Conservation (phyloP, 192 early-diverging fungal genomes). For the Coemansia sp. region DNA sequence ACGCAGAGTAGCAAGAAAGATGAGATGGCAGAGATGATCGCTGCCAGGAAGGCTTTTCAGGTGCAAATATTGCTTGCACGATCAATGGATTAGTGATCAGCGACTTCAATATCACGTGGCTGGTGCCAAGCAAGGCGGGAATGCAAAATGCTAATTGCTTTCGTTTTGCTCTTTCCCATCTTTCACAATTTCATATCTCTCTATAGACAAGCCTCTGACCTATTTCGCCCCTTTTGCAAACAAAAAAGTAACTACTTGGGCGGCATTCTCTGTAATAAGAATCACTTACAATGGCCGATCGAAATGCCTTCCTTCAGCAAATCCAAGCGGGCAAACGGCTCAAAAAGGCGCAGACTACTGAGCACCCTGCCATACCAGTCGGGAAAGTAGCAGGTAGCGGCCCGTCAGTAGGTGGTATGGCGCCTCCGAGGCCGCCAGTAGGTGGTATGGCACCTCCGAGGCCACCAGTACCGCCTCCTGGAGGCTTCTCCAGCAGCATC, state of each 20-base stretch:
- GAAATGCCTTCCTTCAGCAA: slow-evolving; percentile 66
- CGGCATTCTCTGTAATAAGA: not conserved
- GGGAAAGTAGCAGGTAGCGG: slow-evolving; percentile 30
- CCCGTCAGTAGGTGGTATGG: slow-evolving; percentile 40
- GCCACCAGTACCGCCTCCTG: slow-evolving; percentile 34
- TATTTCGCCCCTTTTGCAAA: not conserved
- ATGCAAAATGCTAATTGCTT: no score
- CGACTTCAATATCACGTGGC: not conserved
- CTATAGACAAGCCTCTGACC: no score
- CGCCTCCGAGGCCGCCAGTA: slow-evolving; percentile 36
- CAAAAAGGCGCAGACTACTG: slow-evolving; percentile 73
- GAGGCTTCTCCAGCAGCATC: slow-evolving; percentile 18
- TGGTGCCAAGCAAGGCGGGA: not conserved
- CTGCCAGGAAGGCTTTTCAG: not conserved
- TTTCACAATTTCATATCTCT: no score
- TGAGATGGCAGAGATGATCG: not conserved
- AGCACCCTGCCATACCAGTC: slow-evolving; percentile 64
- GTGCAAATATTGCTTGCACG: not conserved
- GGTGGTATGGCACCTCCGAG: slow-evolving; percentile 35
- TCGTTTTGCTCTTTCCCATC: no score
- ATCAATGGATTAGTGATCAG: not conserved
- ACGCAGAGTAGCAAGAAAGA: not conserved
- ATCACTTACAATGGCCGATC: slow-evolving; percentile 34
- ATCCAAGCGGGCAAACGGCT: slow-evolving; percentile 74
- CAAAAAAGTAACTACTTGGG: not conserved